phyloP scores from a whole-genome alignment of 1,284 basidiomycete genomes.

The Sparassis latifolia region DNA sequence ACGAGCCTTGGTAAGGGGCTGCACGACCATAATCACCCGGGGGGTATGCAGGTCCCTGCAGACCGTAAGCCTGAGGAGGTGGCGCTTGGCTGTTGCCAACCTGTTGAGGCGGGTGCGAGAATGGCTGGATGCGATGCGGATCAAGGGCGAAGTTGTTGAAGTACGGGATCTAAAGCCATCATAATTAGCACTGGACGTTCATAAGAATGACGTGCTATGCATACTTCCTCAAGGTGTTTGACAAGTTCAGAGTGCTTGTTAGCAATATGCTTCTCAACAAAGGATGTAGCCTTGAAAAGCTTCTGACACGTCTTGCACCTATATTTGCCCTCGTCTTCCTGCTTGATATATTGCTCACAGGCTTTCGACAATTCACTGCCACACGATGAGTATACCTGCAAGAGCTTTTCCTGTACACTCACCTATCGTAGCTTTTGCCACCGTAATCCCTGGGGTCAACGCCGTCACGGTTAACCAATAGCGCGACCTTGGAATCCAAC shows the following conservation, averaged over 20 bases:
- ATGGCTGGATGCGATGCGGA: conserved; percentile 86
- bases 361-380: conserved; percentile 74
- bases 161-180: conserved; percentile 58
- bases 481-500: conserved; percentile 77
- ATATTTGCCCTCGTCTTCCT: conserved; percentile 93
- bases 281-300: conserved; percentile 91
- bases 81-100: conserved; percentile 59
- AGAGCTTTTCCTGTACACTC: conserved; percentile 26
- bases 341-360: conserved; percentile 76
- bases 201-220: conserved; percentile 5
- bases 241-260: conserved; percentile 85
- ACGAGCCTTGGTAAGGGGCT: conserved; percentile 35
- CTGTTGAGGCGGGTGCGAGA: conserved; percentile 64
- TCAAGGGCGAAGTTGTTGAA: conserved; percentile 94
- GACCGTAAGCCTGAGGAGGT: conserved; percentile 74
- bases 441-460: conserved; percentile 84
- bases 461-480: conserved; percentile 67
- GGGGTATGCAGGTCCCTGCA: conserved; percentile 53
- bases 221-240: conserved; percentile 70
- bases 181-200: not conserved
- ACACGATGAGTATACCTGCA: conserved; percentile 6
- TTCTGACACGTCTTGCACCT: conserved; percentile 93
- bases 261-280: conserved; percentile 91
- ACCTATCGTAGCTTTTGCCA: conserved; percentile 88
- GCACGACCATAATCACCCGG: conserved; percentile 34